A percentile compares a stretch with the other conserved stretches of the same genome.
These are phyloP conservation scores for Acanthochlamys bracteata DNA, from an alignment of 106 monocot species.

Conservation along the genomic window DNA sequence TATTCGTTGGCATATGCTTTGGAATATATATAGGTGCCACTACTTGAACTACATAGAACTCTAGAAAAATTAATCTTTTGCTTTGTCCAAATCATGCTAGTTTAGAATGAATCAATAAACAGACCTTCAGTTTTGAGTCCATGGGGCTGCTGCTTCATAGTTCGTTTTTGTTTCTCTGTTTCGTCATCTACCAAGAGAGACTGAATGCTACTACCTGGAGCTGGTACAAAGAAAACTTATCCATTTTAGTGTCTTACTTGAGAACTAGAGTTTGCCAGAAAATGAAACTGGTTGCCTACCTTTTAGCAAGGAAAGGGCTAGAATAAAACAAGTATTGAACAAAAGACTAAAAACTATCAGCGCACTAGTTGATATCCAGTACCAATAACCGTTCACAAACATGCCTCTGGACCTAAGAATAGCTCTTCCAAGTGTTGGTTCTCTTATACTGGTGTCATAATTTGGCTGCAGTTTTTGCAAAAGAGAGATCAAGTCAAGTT, in stretches of 20 bases:
- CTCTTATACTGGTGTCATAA: conserved; percentile 47
- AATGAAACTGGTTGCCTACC: not conserved
- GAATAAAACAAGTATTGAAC: not conserved
- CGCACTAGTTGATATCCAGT: conserved; percentile 7
- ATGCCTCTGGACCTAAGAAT: conserved; percentile 71
- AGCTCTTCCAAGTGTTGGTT: conserved; percentile 65
- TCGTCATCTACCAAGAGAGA: not conserved
- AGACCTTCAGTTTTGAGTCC: not conserved
- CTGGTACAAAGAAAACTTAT: not conserved
- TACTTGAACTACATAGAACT: too few species aligned
- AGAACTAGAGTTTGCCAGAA: not conserved
- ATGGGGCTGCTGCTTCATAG: not conserved
- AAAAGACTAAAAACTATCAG: not conserved
- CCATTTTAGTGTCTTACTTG: not conserved
- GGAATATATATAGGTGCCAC: too few species aligned
- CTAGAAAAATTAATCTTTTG: too few species aligned
- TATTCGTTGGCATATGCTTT: too few species aligned
- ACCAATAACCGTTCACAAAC: conserved; percentile 49
- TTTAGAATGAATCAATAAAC: too few species aligned
- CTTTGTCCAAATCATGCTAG: too few species aligned
- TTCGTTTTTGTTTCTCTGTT: not conserved
- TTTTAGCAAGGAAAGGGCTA: not conserved
- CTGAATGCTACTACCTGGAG: not conserved
- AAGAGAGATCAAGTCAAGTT: not conserved
- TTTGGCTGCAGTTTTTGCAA: conserved; percentile 43